Base-by-base conservation (phyloP, 2,329 filamentous ascomycete genomes). In the Trichothecium roseum region DNA sequence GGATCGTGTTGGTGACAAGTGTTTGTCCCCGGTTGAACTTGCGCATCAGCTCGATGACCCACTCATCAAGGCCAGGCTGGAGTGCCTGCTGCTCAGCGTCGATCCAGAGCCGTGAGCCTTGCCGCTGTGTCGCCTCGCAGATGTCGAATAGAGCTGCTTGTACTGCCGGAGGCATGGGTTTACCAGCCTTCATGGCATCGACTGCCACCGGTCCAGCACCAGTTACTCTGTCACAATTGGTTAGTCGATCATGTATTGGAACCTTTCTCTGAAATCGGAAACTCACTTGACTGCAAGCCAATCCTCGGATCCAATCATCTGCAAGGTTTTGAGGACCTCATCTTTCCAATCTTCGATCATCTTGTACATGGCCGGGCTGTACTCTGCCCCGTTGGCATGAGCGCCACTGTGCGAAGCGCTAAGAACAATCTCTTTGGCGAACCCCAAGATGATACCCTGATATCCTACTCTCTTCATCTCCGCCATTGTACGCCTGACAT, bases 11-110 rank as follows among this genome's bases (percentile, higher is more conserved):
- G 41, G 38, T 3, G 9, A 31, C 29, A 15, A 31, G 29, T 42
- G 64, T 72, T 2, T 45, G 39, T 5, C 52, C 48, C 0, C 15
- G 8, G 62, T 93, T 93, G 64, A 84, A 87, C 51, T 72, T 75
- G 29, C 50, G 47, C 29, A 59, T 60, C 9, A 60, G 40, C 47
- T 74, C 72, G 34, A 91, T 58, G 4, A 79, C 84, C 81, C 86
- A 89, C 45, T 75, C 70, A 52, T 89, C 80, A 41, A 93, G 89
- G 6, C 84, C 85, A 5, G 70, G 63, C 59, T 94, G 84, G 20
- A 91, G 71, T 37, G 73, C 69, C 38, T 80, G 78, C 56, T 94
- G 84, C 59, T 95, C 88, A 2, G 86, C 87, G 42, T 93, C 85
- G 42, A 93, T 84, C 2, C 94, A 72, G 1, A 94, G 68, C 3